Evolutionary conservation across 495 filamentous ascomycete genomes (phyloP), one percentile per base, ranked within the genome.

Genomic region (Stereocaulon alpinum): DNA sequence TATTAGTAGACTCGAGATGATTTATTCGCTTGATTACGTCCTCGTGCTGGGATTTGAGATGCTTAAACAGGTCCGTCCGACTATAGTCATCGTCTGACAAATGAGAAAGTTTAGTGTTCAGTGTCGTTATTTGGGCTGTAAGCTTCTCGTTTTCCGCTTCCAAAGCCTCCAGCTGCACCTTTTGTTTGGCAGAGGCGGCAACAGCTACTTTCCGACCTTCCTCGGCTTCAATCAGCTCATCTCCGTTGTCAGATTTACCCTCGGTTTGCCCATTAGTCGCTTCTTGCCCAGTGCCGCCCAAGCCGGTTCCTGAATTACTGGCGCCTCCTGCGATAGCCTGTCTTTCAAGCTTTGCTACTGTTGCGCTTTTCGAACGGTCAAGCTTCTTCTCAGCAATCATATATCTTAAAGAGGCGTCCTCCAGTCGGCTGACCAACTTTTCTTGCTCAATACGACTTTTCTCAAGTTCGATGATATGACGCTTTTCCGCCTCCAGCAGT

Each of bases 331-430:
- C 75, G 59, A 92, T 82, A 20, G 89, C 89, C 71, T 96, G 89
- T 63, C 86, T 87, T 68, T 97, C 94, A 57, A 97, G 73, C 67
- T 95, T 96, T 56, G 87, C 85, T n/a, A 95, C 88, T 48, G 91
- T 88, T 51, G 85, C 72, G 66, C 92, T 96, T 68, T 85, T 87
- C 7, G 84, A 82, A 40, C 93, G 83, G 69, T 98, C 93, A 17
- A 96, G 77, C 69, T 88, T 89, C 73, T 92, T 92, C 67, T 97
- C 93, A 4, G 93, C 93, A 60, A 91, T 85, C 80, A 96, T 88
- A 64, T 94, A 96, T 56, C 93, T 85, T 41, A 92, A 74, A 4
- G 89, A 92, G 4, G 93, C 92, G 55, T 78, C 82, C 61, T 95
- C 89, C 12, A 96, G 76, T 53, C 89, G 85, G 51, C 90, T 87